Base-by-base conservation (phyloP, 2,329 filamentous ascomycete species). In the Ambrosiella beaveri region DNA sequence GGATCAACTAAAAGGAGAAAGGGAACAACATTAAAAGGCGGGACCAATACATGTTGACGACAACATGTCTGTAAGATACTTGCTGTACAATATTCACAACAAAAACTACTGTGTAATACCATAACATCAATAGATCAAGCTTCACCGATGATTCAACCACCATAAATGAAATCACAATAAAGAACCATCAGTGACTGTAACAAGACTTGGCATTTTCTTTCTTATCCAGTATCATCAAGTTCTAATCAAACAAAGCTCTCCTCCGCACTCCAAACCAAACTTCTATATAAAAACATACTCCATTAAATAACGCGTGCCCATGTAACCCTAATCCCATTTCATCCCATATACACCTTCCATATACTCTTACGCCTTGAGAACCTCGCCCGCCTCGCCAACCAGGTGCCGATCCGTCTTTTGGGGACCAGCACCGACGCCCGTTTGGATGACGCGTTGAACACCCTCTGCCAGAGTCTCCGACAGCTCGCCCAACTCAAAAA, bases 381-480 rank as follows among this genome's bases (percentile, higher is more conserved):
- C 9, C 50, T 61, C 59, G 2, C 85, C 85, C 58, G 80, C 76
- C 67, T 82, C 84, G 62, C 78, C 79, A 61, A 94, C 79, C 62
- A 96, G 72, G 66, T 84, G 83, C 67, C 91, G 79, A 13, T 91
- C 79, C 3, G 88, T 86, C 75, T 81, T 87, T 63, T 85, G 72
- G 0, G 93, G 93, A 0, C 91, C 93, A 68, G 94, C 88, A 1
- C 93, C 93, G 49, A 98, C 93, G 56, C 84, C 79, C 1, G 94
- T 97, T 73, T 90, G 74, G 64, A 98, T 98, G 41, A 98, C 84
- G 62, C 90, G 80, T 70, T 84, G 88, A 4, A 98, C 83, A 35
- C 93, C 93, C 45, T 82, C 78, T 71, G 83, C 82, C 63, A 98
- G 70, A 40, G 80, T 75, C 52, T 75, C 72, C 2, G 85, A 73